Evolutionary conservation across 495 filamentous ascomycete genomes (phyloP).

Genomic region (Aspergillus sparsus): DNA sequence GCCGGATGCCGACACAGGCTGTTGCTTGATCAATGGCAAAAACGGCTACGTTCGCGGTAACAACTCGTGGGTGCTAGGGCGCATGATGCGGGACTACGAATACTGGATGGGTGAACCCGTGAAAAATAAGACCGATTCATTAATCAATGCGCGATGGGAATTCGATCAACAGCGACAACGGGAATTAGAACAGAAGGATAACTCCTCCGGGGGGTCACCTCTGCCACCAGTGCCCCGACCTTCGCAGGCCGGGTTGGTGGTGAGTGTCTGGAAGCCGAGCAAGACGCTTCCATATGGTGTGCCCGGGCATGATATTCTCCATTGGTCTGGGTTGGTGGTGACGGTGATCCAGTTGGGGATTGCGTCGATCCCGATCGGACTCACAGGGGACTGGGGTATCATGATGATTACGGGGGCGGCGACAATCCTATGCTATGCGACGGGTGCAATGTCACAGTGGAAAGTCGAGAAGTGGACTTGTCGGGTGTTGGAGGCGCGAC

Average conservation of each 20-base stretch:
- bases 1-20: slow-evolving; percentile 26
- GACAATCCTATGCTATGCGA: slow-evolving; percentile 37
- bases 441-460: slow-evolving; percentile 49
- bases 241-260: slow-evolving; percentile 22
- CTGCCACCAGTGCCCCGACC: slow-evolving; percentile 13
- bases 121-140: slow-evolving; percentile 16
- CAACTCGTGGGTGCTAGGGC: slow-evolving; percentile 50
- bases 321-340: slow-evolving; percentile 36
- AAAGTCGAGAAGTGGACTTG: slow-evolving; percentile 52
- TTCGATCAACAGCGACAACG: slow-evolving; percentile 15
- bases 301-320: slow-evolving; percentile 33
- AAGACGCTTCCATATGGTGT: not conserved
- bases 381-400: slow-evolving; percentile 47
- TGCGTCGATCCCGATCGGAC: slow-evolving; percentile 42
- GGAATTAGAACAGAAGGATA: slow-evolving; percentile 6
- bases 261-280: slow-evolving; percentile 24
- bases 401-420: slow-evolving; percentile 45
- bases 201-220: not conserved
- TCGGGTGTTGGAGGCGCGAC: slow-evolving; percentile 23
- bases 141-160: slow-evolving; percentile 22
- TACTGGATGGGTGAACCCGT: slow-evolving; percentile 30
- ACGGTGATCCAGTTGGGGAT: slow-evolving; percentile 48
- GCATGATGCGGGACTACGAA: slow-evolving; percentile 53
- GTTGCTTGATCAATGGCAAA: slow-evolving; percentile 45
- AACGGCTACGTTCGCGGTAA: slow-evolving; percentile 47